Percentiles rank a stretch among this genome's conserved stretches.
Conservation (phyloP, 805 yeast genomes). For the Metschnikowia peoriensis region DNA sequence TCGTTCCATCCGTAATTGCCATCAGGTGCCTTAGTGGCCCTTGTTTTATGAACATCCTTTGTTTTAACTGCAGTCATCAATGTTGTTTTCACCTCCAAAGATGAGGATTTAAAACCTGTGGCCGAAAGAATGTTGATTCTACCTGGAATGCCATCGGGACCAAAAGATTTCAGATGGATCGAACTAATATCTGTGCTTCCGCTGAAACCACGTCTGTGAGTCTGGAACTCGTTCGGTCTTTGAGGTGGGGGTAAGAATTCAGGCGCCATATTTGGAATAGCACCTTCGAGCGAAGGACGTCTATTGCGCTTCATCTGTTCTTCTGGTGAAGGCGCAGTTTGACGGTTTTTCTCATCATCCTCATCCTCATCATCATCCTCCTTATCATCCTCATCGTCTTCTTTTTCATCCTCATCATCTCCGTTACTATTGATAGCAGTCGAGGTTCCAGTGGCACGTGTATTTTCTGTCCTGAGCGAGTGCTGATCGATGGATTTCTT, state of each 20-base stretch:
- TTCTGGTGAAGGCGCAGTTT: conserved; percentile 17
- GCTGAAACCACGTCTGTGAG: conserved; percentile 23
- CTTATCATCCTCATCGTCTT: conserved; percentile 9
- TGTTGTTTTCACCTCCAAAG: conserved; percentile 52
- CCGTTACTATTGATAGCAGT: neutral
- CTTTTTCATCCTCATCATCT: conserved; percentile 8
- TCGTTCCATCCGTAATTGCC: conserved; percentile 60
- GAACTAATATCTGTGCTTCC: conserved; percentile 33
- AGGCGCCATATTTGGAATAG: conserved; percentile 33
- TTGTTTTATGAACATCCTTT: conserved; percentile 66
- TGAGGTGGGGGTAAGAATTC: conserved; percentile 40
- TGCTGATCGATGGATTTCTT: conserved; percentile 3
- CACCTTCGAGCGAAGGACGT: conserved; percentile 19
- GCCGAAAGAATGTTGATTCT: conserved; percentile 51
- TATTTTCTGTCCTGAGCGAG: conserved; percentile 1
- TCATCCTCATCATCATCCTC: conserved; percentile 11
- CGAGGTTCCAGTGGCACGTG: conserved; percentile 8
- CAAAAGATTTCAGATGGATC: conserved; percentile 34
- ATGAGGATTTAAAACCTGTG: conserved; percentile 32
- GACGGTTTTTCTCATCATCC: conserved; percentile 9
- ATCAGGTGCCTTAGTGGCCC: conserved; percentile 47
- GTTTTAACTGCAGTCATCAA: conserved; percentile 46
- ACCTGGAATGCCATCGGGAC: conserved; percentile 49
- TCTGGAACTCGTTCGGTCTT: conserved; percentile 25
- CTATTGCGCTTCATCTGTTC: conserved; percentile 14